These are phyloP conservation scores for Pythium vanterpoolii DNA, from an alignment of 352 stramenopile species.

Conservation along the genomic window DNA sequence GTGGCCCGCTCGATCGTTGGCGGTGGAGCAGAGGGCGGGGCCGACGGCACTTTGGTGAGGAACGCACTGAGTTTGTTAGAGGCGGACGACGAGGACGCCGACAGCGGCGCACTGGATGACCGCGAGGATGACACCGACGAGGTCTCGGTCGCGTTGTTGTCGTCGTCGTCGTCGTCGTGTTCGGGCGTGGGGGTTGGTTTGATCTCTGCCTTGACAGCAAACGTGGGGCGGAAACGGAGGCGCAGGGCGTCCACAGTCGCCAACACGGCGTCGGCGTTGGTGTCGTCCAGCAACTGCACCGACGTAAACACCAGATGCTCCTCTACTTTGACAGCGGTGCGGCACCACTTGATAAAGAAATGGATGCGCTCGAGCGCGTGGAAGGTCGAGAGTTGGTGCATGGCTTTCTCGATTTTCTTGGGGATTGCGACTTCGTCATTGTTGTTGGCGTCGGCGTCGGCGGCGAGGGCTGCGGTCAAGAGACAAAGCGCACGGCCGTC, in stretches of 20 bases:
- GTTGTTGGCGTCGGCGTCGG: constrained; percentile 19
- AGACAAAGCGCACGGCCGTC: constrained; percentile 76
- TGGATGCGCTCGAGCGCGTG: constrained; percentile 81
- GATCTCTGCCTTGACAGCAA: constrained; percentile 19
- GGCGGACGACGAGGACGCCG: not conserved
- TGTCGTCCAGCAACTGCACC: constrained; percentile 76
- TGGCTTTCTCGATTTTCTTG: constrained; percentile 69
- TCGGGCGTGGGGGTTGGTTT: constrained; percentile 13
- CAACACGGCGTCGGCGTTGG: constrained; percentile 60
- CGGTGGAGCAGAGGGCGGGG: constrained; percentile 13
- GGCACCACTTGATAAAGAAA: constrained; percentile 85
- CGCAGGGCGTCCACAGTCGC: constrained; percentile 59
- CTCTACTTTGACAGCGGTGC: constrained; percentile 44
- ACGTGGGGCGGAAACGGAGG: constrained; percentile 48
- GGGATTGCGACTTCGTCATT: constrained; percentile 30
- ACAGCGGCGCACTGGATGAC: not conserved
- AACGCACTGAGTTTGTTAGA: constrained; percentile 54
- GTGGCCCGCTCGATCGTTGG: constrained; percentile 16
- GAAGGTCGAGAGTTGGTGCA: constrained; percentile 72
- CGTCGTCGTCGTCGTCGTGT: constrained; percentile 11
- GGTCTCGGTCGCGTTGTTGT: not conserved
- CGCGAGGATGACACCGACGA: not conserved
- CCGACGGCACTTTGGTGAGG: constrained; percentile 56
- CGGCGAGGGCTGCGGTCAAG: constrained; percentile 45
- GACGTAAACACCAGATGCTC: constrained; percentile 77